These are phyloP conservation scores for Eimeria brunetti DNA, from an alignment of 169 alveolate species.

Conservation along the genomic window DNA sequence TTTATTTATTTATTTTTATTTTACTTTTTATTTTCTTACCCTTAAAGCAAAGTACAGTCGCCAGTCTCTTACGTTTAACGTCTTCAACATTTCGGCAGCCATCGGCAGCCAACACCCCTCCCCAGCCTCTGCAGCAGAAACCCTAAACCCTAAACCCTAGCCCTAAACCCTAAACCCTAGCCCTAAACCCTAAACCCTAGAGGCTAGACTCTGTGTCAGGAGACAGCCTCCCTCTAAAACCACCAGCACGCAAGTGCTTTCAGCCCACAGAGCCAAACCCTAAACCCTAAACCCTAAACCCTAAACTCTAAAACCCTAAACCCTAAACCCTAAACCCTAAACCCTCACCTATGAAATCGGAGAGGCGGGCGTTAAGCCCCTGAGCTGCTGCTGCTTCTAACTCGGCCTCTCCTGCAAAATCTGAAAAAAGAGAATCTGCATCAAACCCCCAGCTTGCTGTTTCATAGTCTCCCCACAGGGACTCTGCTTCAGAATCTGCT, in stretches of 20 bases:
- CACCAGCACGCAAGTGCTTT: neutral
- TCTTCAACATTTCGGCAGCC: slow-evolving; percentile 18
- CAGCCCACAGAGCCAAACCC: neutral
- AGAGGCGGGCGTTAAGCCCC: neutral
- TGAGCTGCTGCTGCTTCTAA: neutral
- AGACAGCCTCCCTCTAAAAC: neutral
- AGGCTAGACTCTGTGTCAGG: too few relatives aligned
- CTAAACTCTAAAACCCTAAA: neutral
- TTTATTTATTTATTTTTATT: too few relatives aligned
- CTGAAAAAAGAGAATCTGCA: neutral
- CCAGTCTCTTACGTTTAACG: slow-evolving; percentile 30
- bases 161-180: too few relatives aligned
- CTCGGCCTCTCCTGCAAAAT: neutral
- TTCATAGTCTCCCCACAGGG: slow-evolving; percentile 33
- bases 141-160: neutral
- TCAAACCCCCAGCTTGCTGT: slow-evolving; percentile 27
- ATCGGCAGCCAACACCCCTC: neutral
- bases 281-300: slow-evolving; percentile 23
- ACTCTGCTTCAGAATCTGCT: neutral
- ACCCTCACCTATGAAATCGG: neutral
- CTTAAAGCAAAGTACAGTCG: neutral
- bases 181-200: too few relatives aligned
- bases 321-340: slow-evolving; percentile 32
- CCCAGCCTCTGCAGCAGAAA: slow-evolving; percentile 12
- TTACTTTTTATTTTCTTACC: neutral